Conservation (phyloP, 1,139 yeast genomes). For the Candida neerlandica region DNA sequence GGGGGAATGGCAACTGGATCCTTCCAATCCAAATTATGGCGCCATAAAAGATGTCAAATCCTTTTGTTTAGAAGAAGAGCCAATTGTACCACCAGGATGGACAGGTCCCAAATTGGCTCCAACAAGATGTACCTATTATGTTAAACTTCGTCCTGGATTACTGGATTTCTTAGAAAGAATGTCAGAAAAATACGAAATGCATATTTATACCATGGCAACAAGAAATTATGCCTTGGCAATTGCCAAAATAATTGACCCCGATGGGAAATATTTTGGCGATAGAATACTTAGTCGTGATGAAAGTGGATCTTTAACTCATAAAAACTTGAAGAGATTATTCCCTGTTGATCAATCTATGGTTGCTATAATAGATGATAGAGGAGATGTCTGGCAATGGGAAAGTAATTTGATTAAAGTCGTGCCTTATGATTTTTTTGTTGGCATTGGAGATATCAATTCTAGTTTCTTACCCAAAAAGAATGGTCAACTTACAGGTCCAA, state of each 20-base stretch:
- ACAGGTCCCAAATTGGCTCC: slow-evolving; percentile 60
- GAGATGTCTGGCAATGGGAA: slow-evolving; percentile 99
- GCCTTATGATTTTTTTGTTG: slow-evolving; percentile 94
- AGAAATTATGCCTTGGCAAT: slow-evolving; percentile 89
- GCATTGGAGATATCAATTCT: slow-evolving; percentile 96
- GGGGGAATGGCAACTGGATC: slow-evolving; percentile 93
- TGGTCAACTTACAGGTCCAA: slow-evolving; percentile 70
- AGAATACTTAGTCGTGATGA: slow-evolving; percentile 92
- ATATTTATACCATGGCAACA: slow-evolving; percentile 99
- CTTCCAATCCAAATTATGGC: slow-evolving; percentile 79
- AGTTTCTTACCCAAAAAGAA: slow-evolving; percentile 84
- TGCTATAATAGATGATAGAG: slow-evolving; percentile 94
- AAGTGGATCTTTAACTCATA: slow-evolving; percentile 89
- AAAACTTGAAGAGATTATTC: slow-evolving; percentile 82
- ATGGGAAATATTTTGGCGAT: slow-evolving; percentile 83
- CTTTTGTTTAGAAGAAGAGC: slow-evolving; percentile 78
- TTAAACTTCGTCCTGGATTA: slow-evolving; percentile 88
- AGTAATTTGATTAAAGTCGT: slow-evolving; percentile 87
- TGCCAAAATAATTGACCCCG: slow-evolving; percentile 90
- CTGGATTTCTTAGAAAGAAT: slow-evolving; percentile 67
- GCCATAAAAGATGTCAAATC: slow-evolving; percentile 80
- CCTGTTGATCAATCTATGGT: slow-evolving; percentile 98
- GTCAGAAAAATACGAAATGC: slow-evolving; percentile 77
- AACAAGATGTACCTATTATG: slow-evolving; percentile 81
- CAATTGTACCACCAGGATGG: slow-evolving; percentile 59